Evolutionary conservation across 1,284 basidiomycete species (phyloP), one percentile per base, ranked within the genome.

Genomic region (Phlebopus sp.): DNA sequence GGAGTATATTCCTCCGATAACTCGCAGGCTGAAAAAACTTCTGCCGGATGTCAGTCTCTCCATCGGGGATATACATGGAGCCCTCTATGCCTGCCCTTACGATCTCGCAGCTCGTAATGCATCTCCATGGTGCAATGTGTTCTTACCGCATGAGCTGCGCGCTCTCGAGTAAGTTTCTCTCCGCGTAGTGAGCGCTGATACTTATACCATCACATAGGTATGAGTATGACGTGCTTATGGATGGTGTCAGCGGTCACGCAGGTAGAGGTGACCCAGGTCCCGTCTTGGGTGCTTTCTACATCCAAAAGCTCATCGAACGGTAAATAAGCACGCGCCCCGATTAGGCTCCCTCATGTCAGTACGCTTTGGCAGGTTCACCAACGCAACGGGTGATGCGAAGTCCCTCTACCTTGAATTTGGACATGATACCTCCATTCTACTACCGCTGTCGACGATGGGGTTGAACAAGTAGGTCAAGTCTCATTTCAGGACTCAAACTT

Each of bases 401-500:
- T 44, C 62, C 21, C 56, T 72, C 13, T 71, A 70, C 59, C 60
- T 79, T 43, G 72, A 78, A 57, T 78, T 77, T 54, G 74, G 70
- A 2, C 75, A 77, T 53, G 74, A 78, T 49, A 74, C 69, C 5
- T 75, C 70, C n/a, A 70, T 78, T 53, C 71, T 76, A 52, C 46
- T 73, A 27, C 69, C 69, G 23, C 56, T 77, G 35, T 71, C 74
- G 31, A 69, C 71, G 3, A 64, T 76, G 43, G 70, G 69, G 0
- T 59, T 76, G 7, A 73, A 70, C 23, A 69, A 69, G 69, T 72
- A 44, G 41, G 63, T 53, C 2, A 11, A 21, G 2, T 17, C 14
- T 7, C 17, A 13, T 10, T 11, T 10, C 17, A 5, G 14, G 2
- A 42, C 27, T 11, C 10, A 30, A 23, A 5, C 10, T 25, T 13